Evolutionary conservation across 2,329 filamentous ascomycete genomes (phyloP).

Genomic region (Sclerotiophoma versabilis): DNA sequence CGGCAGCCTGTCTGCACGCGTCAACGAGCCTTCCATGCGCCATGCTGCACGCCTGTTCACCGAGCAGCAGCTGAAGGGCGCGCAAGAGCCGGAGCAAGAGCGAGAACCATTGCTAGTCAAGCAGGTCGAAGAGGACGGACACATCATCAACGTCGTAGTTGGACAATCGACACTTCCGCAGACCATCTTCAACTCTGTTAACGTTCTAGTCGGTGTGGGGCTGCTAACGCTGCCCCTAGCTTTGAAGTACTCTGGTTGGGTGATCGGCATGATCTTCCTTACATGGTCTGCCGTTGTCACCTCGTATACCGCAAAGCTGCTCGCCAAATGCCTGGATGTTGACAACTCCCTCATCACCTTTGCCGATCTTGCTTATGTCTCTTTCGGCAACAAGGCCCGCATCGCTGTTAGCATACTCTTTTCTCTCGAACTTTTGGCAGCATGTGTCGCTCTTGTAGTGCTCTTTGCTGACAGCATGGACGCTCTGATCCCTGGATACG

Average conservation of each 20-base stretch:
- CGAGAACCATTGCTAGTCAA: conserved; percentile 83
- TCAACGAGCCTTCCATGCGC: conserved; percentile 64
- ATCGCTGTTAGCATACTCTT: conserved; percentile 86
- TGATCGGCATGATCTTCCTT: conserved; percentile 79
- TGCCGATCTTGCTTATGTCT: conserved; percentile 89
- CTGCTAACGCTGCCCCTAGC: conserved; percentile 88
- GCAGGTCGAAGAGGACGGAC: conserved; percentile 83
- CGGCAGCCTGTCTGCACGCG: conserved; percentile 64
- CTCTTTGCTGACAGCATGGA: conserved; percentile 94
- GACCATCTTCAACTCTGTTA: conserved; percentile 96
- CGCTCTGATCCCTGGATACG: conserved; percentile 75
- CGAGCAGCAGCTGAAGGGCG: conserved; percentile 55
- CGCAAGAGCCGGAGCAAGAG: conserved; percentile 54
- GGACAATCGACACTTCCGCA: conserved; percentile 95
- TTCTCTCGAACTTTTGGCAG: conserved; percentile 83
- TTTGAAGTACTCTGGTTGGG: conserved; percentile 86
- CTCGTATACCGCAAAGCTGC: conserved; percentile 81
- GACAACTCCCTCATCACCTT: conserved; percentile 90
- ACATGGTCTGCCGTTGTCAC: conserved; percentile 77
- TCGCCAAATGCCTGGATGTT: conserved; percentile 87
- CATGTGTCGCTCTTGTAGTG: conserved; percentile 87
- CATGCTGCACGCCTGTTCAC: conserved; percentile 61
- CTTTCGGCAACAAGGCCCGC: conserved; percentile 83
- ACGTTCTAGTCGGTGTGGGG: conserved; percentile 89
- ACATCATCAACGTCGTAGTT: conserved; percentile 82